These are phyloP conservation scores for Kwoniella botswanensis DNA, from an alignment of 768 basidiomycete genomes.

Conservation along the genomic window DNA sequence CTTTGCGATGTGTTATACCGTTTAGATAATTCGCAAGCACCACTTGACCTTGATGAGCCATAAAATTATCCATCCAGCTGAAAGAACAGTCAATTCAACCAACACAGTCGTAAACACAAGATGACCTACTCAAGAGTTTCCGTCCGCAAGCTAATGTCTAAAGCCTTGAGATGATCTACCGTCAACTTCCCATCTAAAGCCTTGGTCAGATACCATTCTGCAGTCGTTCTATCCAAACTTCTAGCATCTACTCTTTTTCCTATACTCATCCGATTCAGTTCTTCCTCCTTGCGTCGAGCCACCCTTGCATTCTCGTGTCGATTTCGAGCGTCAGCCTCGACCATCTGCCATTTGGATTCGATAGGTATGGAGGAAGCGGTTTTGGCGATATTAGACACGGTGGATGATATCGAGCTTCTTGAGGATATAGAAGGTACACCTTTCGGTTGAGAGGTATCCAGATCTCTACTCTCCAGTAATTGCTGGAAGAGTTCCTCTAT, in stretches of 20 bases:
- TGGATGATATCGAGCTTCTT: constrained; percentile 30
- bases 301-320: constrained; percentile 69
- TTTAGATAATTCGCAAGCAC: constrained; percentile 47
- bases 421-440: constrained; percentile 34
- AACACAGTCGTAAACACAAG: constrained; percentile 4
- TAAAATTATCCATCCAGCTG: constrained; percentile 47
- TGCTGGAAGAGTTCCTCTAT: constrained; percentile 81
- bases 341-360: constrained; percentile 91
- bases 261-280: constrained; percentile 61
- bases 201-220: constrained; percentile 91
- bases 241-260: constrained; percentile 50
- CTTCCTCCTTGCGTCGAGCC: constrained; percentile 61
- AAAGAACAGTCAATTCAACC: background rate
- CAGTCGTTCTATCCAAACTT: constrained; percentile 67
- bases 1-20: constrained; percentile 57
- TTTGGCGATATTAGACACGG: constrained; percentile 19
- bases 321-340: constrained; percentile 79
- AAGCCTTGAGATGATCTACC: constrained; percentile 74
- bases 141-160: constrained; percentile 75
- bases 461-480: constrained; percentile 72
- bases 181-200: constrained; percentile 86
- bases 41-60: constrained; percentile 45
- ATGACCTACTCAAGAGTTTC: constrained; percentile 73
- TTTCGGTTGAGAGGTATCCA: constrained; percentile 56
- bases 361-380: constrained; percentile 62